A percentile compares a stretch with the other conserved stretches of the same genome.
phyloP scores from a whole-genome alignment of 1,284 basidiomycete genomes.

The Moesziomyces parantarcticus region DNA sequence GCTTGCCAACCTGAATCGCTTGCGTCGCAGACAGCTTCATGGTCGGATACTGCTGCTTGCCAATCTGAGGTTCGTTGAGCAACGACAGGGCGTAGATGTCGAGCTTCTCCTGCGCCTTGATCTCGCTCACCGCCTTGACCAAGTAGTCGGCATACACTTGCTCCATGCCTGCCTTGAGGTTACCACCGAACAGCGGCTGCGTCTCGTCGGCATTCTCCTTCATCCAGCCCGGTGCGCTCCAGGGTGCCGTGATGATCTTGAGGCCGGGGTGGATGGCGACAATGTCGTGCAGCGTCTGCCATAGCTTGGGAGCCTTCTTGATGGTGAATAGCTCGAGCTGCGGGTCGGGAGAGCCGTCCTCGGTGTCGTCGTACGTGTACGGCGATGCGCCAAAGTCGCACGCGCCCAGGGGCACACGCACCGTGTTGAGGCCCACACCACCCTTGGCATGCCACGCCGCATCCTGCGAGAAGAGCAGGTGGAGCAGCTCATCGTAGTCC shows the following conservation, averaged over 20 bases:
- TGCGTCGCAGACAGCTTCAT: constrained; percentile 30
- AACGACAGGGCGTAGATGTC: constrained; percentile 27
- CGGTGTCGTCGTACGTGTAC: constrained; percentile 56
- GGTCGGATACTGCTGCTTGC: constrained; percentile 36
- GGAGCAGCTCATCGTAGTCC: constrained; percentile 52
- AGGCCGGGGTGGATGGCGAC: constrained; percentile 27
- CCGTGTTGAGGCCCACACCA: constrained; percentile 43
- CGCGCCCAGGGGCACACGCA: constrained; percentile 53
- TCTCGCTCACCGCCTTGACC: constrained; percentile 26
- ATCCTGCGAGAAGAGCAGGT: constrained; percentile 46
- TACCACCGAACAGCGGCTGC: constrained; percentile 43
- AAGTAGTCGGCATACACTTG: constrained; percentile 47
- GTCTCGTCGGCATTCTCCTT: constrained; percentile 35
- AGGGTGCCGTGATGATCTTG: constrained; percentile 42
- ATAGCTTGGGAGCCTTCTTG: constrained; percentile 54
- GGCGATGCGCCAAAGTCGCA: constrained; percentile 44
- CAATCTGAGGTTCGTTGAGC: constrained; percentile 49
- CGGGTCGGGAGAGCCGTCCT: constrained; percentile 41
- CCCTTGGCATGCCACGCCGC: constrained; percentile 32
- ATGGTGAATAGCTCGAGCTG: constrained; percentile 47
- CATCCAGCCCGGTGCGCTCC: constrained; percentile 59
- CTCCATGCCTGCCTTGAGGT: constrained; percentile 40
- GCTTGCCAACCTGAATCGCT: constrained; percentile 25
- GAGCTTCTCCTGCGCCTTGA: constrained; percentile 36
- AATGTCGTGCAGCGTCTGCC: constrained; percentile 45